Conservation (phyloP, 441 rosid genomes). For the Dalechampia spathulata region DNA sequence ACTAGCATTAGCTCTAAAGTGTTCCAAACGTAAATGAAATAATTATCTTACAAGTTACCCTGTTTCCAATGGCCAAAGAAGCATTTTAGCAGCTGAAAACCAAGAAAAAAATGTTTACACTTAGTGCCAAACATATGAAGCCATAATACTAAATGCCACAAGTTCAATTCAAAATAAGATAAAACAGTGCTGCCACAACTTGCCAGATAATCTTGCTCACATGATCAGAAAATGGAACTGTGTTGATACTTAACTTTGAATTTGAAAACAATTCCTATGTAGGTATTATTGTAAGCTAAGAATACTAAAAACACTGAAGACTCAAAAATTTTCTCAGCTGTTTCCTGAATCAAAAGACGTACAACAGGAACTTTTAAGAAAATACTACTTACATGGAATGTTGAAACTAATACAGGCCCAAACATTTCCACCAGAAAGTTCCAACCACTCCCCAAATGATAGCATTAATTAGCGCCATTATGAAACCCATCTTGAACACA, state of each 20-base stretch:
- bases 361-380: no score
- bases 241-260: background rate
- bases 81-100: no score
- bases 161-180: background rate
- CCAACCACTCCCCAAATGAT: constrained; percentile 79
- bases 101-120: no score
- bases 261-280: background rate
- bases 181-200: background rate
- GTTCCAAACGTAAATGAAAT: background rate
- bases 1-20: background rate
- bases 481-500: constrained; percentile 74
- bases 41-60: background rate
- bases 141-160: no score
- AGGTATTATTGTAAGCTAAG: background rate
- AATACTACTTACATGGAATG: constrained; percentile 14
- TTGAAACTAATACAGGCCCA: constrained; percentile 65
- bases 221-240: background rate
- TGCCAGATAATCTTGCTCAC: background rate
- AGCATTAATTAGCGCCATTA: constrained; percentile 67
- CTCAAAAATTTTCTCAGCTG: no score
- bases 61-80: no score
- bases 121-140: no score
- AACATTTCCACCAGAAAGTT: constrained; percentile 90
- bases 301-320: no score
- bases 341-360: no score